A percentile compares a stretch with the other conserved stretches of the same genome.
phyloP scores from a whole-genome alignment of 2,329 filamentous ascomycete genomes.

The Talaromyces sp. region DNA sequence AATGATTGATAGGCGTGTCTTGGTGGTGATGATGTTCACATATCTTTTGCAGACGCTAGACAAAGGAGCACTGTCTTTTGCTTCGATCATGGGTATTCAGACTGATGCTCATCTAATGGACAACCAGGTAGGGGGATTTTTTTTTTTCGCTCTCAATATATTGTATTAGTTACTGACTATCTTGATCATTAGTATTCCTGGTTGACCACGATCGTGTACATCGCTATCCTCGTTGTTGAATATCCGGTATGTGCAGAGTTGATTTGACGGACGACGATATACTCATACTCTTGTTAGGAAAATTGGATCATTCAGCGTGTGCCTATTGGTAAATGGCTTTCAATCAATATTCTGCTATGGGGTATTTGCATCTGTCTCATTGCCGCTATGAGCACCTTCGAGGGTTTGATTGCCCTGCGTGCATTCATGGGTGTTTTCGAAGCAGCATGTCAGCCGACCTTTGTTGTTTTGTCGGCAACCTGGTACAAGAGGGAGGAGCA shows the following conservation, averaged over 20 bases:
- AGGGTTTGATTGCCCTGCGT: conserved; percentile 61
- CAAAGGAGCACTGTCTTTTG: conserved; percentile 46
- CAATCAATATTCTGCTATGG: conserved; percentile 67
- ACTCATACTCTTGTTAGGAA: conserved; percentile 12
- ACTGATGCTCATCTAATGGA: conserved; percentile 52
- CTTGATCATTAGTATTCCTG: conserved; percentile 60
- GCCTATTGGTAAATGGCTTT: conserved; percentile 68
- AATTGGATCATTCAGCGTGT: conserved; percentile 65
- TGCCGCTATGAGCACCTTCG: conserved; percentile 63
- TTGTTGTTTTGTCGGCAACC: conserved; percentile 67
- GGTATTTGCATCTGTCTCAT: conserved; percentile 63
- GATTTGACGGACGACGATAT: neutral
- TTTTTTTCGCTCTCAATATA: neutral
- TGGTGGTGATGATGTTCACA: conserved; percentile 71
- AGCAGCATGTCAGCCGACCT: conserved; percentile 68
- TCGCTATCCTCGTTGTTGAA: conserved; percentile 69
- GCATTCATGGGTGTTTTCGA: conserved; percentile 73
- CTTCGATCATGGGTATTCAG: conserved; percentile 45
- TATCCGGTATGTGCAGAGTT: conserved; percentile 59
- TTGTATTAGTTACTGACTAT: neutral
- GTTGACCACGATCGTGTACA: conserved; percentile 74
- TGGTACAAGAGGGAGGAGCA: conserved; percentile 74
- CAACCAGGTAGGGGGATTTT: conserved; percentile 38
- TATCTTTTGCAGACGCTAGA: conserved; percentile 67
- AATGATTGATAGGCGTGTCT: conserved; percentile 68